A percentile compares a stretch with the other conserved stretches of the same genome.
phyloP scores from a whole-genome alignment of 148 eudicot species.

The Rhododendron mucronatum region DNA sequence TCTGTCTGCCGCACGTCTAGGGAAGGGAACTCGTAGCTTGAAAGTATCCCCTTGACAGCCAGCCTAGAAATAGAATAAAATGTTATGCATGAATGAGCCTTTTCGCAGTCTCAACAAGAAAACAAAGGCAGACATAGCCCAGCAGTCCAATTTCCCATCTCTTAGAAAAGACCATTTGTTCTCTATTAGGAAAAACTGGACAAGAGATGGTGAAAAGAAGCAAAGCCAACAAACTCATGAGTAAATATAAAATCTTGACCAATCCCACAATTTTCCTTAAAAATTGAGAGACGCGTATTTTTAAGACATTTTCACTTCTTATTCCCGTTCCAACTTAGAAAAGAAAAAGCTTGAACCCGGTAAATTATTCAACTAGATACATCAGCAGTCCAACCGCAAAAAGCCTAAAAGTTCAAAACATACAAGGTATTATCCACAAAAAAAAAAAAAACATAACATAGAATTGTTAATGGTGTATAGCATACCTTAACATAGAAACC shows the following conservation, averaged over 20 bases:
- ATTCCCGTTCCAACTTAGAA: neutral
- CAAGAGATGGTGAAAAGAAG: neutral
- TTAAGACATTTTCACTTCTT: neutral
- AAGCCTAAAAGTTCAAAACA: neutral
- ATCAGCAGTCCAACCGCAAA: neutral
- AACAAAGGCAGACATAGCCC: neutral
- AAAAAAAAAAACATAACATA: neutral
- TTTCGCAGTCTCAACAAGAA: neutral
- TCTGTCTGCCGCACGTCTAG: constrained; percentile 84
- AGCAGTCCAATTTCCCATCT: neutral
- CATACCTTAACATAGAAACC: constrained; percentile 93
- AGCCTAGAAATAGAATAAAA: constrained; percentile 44
- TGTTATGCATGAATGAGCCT: neutral
- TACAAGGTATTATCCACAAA: neutral
- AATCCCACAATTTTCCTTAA: neutral
- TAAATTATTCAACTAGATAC: neutral
- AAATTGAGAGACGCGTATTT: neutral
- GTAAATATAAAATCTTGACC: neutral
- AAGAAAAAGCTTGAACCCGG: neutral
- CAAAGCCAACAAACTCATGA: neutral
- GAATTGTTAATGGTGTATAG: neutral
- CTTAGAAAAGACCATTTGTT: neutral
- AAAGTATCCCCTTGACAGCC: constrained; percentile 57
- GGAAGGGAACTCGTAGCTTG: constrained; percentile 92
- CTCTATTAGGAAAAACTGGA: neutral